Percentiles rank a stretch among this genome's conserved stretches.
Conservation (phyloP, 257 asterid genomes). For the Thymus quinquecostatus region DNA sequence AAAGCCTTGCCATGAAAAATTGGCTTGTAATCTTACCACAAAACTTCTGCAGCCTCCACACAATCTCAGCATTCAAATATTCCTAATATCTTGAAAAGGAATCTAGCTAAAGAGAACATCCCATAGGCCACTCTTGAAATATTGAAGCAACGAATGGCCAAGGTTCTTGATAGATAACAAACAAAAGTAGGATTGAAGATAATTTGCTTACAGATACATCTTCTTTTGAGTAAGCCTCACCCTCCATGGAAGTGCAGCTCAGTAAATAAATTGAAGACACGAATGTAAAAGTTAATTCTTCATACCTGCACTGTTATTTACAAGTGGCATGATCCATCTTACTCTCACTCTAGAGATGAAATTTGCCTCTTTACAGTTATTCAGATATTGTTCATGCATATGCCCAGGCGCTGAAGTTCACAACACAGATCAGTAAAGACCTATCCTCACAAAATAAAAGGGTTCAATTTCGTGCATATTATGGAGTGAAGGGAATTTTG, state of each 20-base stretch:
- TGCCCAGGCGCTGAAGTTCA: neutral
- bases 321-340: neutral
- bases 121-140: neutral
- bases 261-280: neutral
- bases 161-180: no score
- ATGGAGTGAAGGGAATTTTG: neutral
- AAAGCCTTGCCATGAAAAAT: neutral
- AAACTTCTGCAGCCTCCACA: neutral
- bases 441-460: neutral
- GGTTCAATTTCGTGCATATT: neutral
- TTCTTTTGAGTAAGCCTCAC: neutral
- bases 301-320: conserved; percentile 5
- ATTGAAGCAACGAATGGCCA: neutral
- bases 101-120: neutral
- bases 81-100: neutral
- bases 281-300: conserved; percentile 3
- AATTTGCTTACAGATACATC: neutral
- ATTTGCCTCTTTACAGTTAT: conserved; percentile 1
- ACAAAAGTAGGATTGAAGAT: no score
- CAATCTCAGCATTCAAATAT: neutral
- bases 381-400: conserved; percentile 14
- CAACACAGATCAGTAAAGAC: neutral
- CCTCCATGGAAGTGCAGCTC: neutral
- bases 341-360: conserved; percentile 16
- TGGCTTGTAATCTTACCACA: no score